Evolutionary conservation across 371 early-diverging fungal genomes (phyloP).

Genomic region (Batkoa obscura): DNA sequence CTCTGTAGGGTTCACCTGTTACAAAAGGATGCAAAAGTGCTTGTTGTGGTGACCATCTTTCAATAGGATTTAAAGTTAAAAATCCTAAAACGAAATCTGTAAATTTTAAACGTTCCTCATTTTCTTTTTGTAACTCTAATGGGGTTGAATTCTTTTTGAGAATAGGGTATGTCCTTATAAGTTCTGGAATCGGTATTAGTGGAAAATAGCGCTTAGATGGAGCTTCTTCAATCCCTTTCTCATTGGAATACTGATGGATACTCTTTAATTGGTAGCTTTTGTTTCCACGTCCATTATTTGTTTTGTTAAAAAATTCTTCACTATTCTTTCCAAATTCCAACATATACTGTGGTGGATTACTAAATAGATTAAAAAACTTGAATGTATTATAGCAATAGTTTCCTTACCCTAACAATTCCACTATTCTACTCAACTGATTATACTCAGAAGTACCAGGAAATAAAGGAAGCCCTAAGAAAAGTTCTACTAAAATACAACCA

Average conservation of each 20-base stretch:
- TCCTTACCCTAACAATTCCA: slow-evolving; percentile 57
- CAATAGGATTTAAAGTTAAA: slow-evolving; percentile 70
- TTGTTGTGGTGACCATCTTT: slow-evolving; percentile 86
- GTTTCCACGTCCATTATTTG: slow-evolving; percentile 14
- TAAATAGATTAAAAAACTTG: slow-evolving; percentile 6
- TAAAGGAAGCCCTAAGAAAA: slow-evolving; percentile 75
- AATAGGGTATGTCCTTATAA: slow-evolving; percentile 59
- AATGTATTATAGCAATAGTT: not conserved
- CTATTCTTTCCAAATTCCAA: slow-evolving; percentile 62
- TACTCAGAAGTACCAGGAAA: slow-evolving; percentile 86
- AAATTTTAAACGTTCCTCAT: slow-evolving; percentile 37
- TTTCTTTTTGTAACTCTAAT: slow-evolving; percentile 61
- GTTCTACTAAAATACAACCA: slow-evolving; percentile 97
- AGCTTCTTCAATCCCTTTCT: slow-evolving; percentile 48
- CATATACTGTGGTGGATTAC: slow-evolving; percentile 66
- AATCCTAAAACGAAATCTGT: slow-evolving; percentile 77
- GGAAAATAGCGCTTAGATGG: slow-evolving; percentile 75
- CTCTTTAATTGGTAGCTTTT: slow-evolving; percentile 49
- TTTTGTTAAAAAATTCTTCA: slow-evolving; percentile 38
- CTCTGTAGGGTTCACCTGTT: slow-evolving; percentile 58
- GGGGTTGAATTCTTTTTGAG: slow-evolving; percentile 31
- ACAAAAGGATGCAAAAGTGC: slow-evolving; percentile 88
- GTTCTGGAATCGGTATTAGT: slow-evolving; percentile 51
- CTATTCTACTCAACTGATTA: slow-evolving; percentile 70
- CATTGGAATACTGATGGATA: slow-evolving; percentile 58